Base-by-base conservation (phyloP, 1,284 basidiomycete genomes). In the Apiotrichum akiyoshidainum region DNA sequence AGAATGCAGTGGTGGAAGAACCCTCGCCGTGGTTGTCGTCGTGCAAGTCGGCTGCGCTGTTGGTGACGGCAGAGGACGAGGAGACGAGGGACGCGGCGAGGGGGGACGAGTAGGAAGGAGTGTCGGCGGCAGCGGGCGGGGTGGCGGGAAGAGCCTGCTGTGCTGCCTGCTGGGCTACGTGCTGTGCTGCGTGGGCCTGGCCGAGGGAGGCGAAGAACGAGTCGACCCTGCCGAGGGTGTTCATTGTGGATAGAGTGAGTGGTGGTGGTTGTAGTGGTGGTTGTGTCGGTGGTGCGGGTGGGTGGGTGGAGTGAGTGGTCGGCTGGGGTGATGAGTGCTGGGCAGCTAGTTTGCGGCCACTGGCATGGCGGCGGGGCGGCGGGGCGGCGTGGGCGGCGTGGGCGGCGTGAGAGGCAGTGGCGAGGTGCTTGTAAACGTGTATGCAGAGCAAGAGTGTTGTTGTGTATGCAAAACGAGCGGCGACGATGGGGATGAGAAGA, bases 161-260 rank as follows among this genome's bases (percentile, higher is more conserved):
- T 21, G 40, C 14, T 4, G 40, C 40, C 11, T 8, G 17, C 31
- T 22, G 5, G 17, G 46, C 13, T 7, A 14, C 31, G 22, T 33
- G 12, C 17, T 17, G 19, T n/a, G 33, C 42, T n/a, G n/a, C 16
- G 16, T 42, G 48, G 52, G n/a, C 39, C 14, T n/a, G 6, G 46
- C 17, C 63, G 17, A 33, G 55, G 48, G 63, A 57, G 31, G 66
- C 49, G 55, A 74, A 52, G 53, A 62, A 68, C 19, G 65, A 52
- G 59, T 74, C 73, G 34, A 55, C 46, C 40, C 54, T 49, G 40
- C 40, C 49, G 40, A 55, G 54, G 40, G 54, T 55, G 54, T 55
- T 55, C 54, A 55, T 55, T 50, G 47, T 55, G 21, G 12, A 37
- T 13, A 3, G 11, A 37, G 37, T 31, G 26, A 31, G 26, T 31